Conservation (phyloP, 1,284 basidiomycete genomes). For the Singerocomus rubriflavus region DNA sequence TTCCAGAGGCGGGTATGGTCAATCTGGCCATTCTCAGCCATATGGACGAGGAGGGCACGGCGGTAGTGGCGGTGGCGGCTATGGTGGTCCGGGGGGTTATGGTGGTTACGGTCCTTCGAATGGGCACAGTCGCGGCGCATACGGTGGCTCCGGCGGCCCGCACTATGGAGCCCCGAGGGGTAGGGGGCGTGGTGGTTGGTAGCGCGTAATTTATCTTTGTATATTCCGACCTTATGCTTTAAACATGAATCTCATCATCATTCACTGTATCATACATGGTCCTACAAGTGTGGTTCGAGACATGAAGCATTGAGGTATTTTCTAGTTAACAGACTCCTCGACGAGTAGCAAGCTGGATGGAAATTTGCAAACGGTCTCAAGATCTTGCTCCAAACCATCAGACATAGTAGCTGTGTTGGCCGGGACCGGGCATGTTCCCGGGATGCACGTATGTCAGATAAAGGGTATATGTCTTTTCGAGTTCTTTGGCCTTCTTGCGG, state of each 20-base stretch:
- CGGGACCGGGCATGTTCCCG: constrained; percentile 23
- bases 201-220: constrained; percentile 35
- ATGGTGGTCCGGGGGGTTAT: constrained; percentile 22
- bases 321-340: background rate
- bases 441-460: constrained; percentile 54
- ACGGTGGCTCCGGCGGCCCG: constrained; percentile 18
- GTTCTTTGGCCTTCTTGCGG: constrained; percentile 54
- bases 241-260: no score
- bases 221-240: constrained; percentile 18
- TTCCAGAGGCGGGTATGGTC: constrained; percentile 27
- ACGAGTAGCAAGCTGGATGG: background rate
- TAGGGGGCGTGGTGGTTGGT: constrained; percentile 41
- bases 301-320: constrained; percentile 2
- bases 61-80: constrained; percentile 10
- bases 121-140: constrained; percentile 49
- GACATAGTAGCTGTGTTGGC: constrained; percentile 28
- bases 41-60: constrained; percentile 31
- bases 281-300: constrained; percentile 8
- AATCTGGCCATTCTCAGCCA: constrained; percentile 19
- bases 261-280: constrained; percentile 23
- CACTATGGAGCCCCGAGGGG: constrained; percentile 33
- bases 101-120: constrained; percentile 39
- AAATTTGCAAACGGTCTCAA: background rate
- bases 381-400: constrained; percentile 9
- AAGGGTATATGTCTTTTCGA: constrained; percentile 57